Conservation (phyloP, 345 rosid species). For the Aquilaria malaccensis region DNA sequence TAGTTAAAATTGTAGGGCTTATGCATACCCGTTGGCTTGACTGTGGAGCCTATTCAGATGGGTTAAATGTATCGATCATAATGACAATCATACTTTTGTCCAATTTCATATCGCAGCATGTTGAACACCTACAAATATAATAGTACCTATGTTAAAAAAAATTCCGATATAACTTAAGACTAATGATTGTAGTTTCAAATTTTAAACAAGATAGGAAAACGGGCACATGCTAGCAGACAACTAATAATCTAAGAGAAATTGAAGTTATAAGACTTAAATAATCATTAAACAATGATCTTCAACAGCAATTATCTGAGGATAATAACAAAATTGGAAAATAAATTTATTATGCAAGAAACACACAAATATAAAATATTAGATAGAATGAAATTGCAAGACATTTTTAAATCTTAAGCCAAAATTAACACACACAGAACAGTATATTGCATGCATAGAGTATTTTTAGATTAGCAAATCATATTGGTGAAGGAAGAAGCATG, state of each 20-base stretch:
- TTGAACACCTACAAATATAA: slow-evolving; percentile 69
- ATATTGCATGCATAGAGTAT: too few species aligned
- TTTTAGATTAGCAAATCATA: too few species aligned
- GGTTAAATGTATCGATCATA: slow-evolving; percentile 62
- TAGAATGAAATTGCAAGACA: too few species aligned
- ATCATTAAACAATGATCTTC: background rate
- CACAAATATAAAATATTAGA: too few species aligned
- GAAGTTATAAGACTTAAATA: background rate
- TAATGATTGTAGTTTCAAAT: slow-evolving; percentile 5
- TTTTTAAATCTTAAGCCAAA: too few species aligned
- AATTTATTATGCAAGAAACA: too few species aligned
- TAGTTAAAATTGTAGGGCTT: background rate
- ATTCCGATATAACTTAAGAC: slow-evolving; percentile 9
- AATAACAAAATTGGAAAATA: background rate
- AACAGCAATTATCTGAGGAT: background rate
- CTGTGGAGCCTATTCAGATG: slow-evolving; percentile 77
- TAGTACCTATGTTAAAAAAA: slow-evolving; percentile 11
- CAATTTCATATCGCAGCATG: slow-evolving; percentile 70
- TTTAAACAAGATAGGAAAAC: background rate
- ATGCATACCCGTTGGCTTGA: slow-evolving; percentile 62
- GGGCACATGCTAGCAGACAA: background rate
- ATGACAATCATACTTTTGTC: slow-evolving; percentile 87
- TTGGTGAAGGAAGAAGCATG: too few species aligned
- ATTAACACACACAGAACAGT: too few species aligned
- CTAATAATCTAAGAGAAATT: too few species aligned